Evolutionary conservation across 2,329 filamentous ascomycete species (phyloP).

Genomic region (Colletotrichum graminicola): DNA sequence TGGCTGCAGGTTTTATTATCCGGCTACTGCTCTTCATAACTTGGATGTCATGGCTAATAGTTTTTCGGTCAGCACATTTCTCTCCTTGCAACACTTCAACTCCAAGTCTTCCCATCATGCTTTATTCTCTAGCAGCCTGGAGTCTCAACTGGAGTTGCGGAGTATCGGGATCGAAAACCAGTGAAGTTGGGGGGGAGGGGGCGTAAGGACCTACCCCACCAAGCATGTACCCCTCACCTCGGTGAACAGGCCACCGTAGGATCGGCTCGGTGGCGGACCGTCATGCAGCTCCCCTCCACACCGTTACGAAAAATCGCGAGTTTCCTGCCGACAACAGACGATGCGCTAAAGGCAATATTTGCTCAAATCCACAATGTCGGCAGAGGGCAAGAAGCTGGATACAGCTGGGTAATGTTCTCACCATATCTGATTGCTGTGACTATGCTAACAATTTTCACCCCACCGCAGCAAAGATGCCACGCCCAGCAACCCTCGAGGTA

Average conservation of each 20-base stretch:
- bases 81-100: neutral
- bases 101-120: neutral
- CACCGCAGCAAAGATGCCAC: conserved; percentile 61
- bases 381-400: conserved; percentile 37
- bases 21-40: neutral
- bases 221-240: conserved; percentile 35
- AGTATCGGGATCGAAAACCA: neutral
- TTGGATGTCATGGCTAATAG: neutral
- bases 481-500: conserved; percentile 83
- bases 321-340: conserved; percentile 34
- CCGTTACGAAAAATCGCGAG: conserved; percentile 39
- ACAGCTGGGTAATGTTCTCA: conserved; percentile 11
- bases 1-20: neutral
- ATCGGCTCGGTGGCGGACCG: conserved; percentile 37
- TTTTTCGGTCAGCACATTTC: neutral
- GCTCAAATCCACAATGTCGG: conserved; percentile 30
- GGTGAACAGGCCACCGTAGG: conserved; percentile 39
- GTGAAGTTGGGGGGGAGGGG: neutral
- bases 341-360: conserved; percentile 38
- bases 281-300: conserved; percentile 42
- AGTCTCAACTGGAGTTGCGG: neutral
- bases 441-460: conserved; percentile 16
- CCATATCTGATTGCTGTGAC: neutral
- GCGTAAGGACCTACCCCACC: neutral
- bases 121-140: neutral